Percentiles rank a stretch among this genome's conserved stretches.
These are phyloP conservation scores for Fusarium protoensiforme DNA, from an alignment of 2,329 filamentous ascomycete genomes.

Conservation along the genomic window DNA sequence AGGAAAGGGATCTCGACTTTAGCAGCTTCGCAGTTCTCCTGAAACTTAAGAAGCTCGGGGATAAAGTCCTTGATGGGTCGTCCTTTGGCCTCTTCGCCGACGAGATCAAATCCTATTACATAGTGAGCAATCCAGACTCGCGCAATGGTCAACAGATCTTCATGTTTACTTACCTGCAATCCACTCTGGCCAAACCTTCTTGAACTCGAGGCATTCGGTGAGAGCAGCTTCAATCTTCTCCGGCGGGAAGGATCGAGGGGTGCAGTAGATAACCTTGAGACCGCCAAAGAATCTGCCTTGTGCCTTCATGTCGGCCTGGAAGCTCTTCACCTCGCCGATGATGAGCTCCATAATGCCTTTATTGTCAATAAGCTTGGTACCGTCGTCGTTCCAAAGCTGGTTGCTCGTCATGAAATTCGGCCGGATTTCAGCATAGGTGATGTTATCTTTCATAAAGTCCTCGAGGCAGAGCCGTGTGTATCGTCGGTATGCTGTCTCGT, in stretches of 20 bases:
- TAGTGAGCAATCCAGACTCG: background rate
- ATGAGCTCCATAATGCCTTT: slow-evolving; percentile 70
- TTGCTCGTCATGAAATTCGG: slow-evolving; percentile 76
- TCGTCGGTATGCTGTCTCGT: slow-evolving; percentile 68
- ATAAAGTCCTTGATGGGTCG: slow-evolving; percentile 67
- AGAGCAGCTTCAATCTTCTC: slow-evolving; percentile 62
- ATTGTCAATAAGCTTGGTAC: slow-evolving; percentile 63
- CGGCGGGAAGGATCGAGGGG: slow-evolving; percentile 68
- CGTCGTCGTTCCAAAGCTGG: slow-evolving; percentile 69
- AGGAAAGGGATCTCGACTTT: slow-evolving; percentile 74
- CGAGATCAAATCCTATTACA: slow-evolving; percentile 71
- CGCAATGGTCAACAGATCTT: background rate
- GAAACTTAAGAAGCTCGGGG: slow-evolving; percentile 66
- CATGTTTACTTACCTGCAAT: slow-evolving; percentile 67
- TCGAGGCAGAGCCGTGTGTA: slow-evolving; percentile 71
- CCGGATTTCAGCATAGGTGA: slow-evolving; percentile 78
- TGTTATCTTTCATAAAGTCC: slow-evolving; percentile 71
- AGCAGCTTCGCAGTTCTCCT: slow-evolving; percentile 58
- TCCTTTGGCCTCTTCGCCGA: slow-evolving; percentile 74
- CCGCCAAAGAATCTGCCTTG: slow-evolving; percentile 64
- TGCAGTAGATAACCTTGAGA: slow-evolving; percentile 78
- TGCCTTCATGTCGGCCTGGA: slow-evolving; percentile 50
- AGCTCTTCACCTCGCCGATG: slow-evolving; percentile 62
- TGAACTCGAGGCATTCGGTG: slow-evolving; percentile 70
- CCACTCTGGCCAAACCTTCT: slow-evolving; percentile 64